Evolutionary conservation across 495 filamentous ascomycete genomes (phyloP), one percentile per base, ranked within the genome.

Genomic region (Pseudevernia furfuracea): DNA sequence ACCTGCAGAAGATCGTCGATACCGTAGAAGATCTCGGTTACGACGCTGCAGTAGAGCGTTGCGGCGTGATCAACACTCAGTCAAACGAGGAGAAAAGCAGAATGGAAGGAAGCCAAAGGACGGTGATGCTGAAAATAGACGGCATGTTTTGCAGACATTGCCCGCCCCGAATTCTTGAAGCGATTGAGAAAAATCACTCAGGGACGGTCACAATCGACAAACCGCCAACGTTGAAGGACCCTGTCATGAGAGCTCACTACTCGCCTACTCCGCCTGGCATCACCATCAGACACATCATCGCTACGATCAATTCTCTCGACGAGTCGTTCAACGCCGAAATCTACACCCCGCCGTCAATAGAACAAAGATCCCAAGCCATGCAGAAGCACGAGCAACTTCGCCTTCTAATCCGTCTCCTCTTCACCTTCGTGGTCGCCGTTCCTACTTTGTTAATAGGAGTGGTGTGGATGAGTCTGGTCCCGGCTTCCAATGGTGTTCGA

Each of bases 121-220:
- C 83, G 7, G 79, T 92, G 17, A 74, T 75, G 58, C 85, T 96
- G 66, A 78, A 68, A 39, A 81, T 97, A 48, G 82, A 89, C 48
- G 93, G 94, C 48, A 91, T 97, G 82, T 93, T 88, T 75, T 97
- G 93, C 75, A 80, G 85, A 44, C 88, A 92, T 71, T 97, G 94
- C 69, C 88, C 92, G 3, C 74, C 76, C 12, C 81, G 84, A 38
- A 79, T 96, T 21, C 66, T 79, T 1, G 75, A 69, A 3, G 77
- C 78, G 7, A 74, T 95, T 62, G 68, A 80, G 46, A 74, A 72
- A 30, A 67, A 67, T 21, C 80, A 86, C 34, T 77, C 80, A 3
- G 74, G 75, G 23, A 61, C 49, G 30, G 52, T 87, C n/a, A 69
- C 68, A 9, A 71, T 89, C 25, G 80, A 83, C 14, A 75, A 81